phyloP scores from a whole-genome alignment of 2,329 filamentous ascomycete species.

The Trichoderma guizhouense region DNA sequence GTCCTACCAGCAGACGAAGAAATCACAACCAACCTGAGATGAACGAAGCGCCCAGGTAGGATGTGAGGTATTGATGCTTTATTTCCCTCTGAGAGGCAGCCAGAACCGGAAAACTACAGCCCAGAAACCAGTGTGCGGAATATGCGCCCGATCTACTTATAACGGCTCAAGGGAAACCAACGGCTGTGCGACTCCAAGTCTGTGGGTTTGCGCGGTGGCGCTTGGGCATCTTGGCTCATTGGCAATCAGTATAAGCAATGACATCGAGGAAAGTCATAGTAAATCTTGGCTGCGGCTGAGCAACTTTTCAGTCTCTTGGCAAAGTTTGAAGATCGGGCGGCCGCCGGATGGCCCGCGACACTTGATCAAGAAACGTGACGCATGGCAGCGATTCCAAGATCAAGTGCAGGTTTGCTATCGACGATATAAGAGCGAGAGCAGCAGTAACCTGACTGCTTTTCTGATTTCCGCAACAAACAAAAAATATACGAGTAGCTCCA shows the following conservation, averaged over 20 bases:
- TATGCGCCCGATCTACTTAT: background rate
- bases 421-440: background rate
- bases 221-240: background rate
- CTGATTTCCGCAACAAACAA: background rate
- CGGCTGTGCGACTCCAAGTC: background rate
- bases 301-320: background rate
- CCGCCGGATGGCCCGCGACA: background rate
- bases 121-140: background rate
- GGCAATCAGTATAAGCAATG: background rate
- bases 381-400: background rate
- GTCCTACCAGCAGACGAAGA: conserved; percentile 1
- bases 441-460: background rate
- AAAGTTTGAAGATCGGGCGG: background rate
- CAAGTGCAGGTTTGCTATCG: background rate
- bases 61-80: background rate
- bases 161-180: background rate
- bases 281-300: background rate
- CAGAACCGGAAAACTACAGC: background rate
- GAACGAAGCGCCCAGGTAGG: background rate
- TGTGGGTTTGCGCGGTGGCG: background rate
- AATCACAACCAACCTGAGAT: background rate
- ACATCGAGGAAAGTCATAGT: background rate
- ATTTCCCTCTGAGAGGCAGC: background rate
- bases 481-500: too few species aligned
- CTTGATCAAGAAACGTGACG: background rate